Evolutionary conservation across 352 stramenopile genomes (phyloP), one percentile per base, ranked within the genome.

Genomic region (Pythium chondricola): DNA sequence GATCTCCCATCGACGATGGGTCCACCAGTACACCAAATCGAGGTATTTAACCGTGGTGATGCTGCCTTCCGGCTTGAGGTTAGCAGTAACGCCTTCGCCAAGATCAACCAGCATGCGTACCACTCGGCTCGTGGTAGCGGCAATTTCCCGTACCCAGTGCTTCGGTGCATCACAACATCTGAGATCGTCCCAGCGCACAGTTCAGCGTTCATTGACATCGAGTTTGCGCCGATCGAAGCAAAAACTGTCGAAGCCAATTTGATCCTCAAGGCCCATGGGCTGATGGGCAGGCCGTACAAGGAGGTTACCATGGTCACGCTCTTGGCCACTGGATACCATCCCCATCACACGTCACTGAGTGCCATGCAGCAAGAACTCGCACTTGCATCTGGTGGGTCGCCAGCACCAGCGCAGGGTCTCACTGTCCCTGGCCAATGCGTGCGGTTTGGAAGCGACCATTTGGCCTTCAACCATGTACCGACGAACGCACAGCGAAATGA

Each of bases 31-130:
- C 82, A 93, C 44, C 82, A 88, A 42, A 65, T 93, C 48, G 58
- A 86, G 39, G 63, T 93, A 2, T 88, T 88, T 38, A 93, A 93
- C 41, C 63, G 69, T 5, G 82, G 82, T 5, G 78, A 89, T 20
- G 68, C 56, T n/a, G 74, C 79, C 0, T 70, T 90, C 27, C 74
- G 73, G 5, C 52, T 93, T 5, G 76, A 93, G 11, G 59, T 90
- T 21, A 76, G 59, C 18, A 74, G 65, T 54, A 63, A 73, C 17
- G 58, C 77, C 35, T 79, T 86, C 36, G 46, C 57, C 16, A 71
- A 71, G 43, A 43, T 86, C 32, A 90, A 88, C 50, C 35, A 56
- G 30, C 52, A 71, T 8, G 74, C 68, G 41, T 82, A 67, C 43
- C 63, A 46, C 18, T 29, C 4, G 8, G 8, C n/a, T 4, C 31